phyloP scores from a whole-genome alignment of 495 filamentous ascomycete species.

The Penicillium paradoxum region DNA sequence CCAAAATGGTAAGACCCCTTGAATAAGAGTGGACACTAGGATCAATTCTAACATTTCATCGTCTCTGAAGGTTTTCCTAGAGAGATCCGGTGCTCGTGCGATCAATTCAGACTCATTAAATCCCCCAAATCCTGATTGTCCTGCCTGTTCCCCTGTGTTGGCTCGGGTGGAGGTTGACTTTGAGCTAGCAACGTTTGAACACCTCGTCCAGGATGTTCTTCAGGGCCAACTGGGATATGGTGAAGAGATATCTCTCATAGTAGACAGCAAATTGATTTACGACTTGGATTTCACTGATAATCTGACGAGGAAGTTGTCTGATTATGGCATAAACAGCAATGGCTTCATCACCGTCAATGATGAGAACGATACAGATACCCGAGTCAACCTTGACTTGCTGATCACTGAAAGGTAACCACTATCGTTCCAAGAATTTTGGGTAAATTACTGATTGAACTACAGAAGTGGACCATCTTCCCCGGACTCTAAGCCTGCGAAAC shows the following conservation, averaged over 20 bases:
- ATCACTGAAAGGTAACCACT: constrained; percentile 42
- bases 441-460: constrained; percentile 8
- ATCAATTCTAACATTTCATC: constrained; percentile 3
- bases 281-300: constrained; percentile 88
- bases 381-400: constrained; percentile 74
- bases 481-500: constrained; percentile 41
- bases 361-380: constrained; percentile 81
- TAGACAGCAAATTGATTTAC: constrained; percentile 69
- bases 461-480: constrained; percentile 28
- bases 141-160: constrained; percentile 72
- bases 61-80: constrained; percentile 66
- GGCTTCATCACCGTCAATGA: constrained; percentile 82
- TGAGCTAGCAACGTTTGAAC: constrained; percentile 69
- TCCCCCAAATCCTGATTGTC: constrained; percentile 73
- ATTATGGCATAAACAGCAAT: constrained; percentile 68
- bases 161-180: constrained; percentile 62
- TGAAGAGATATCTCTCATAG: constrained; percentile 75
- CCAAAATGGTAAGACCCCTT: constrained; percentile 45
- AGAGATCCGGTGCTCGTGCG: constrained; percentile 59
- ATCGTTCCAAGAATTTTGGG: background rate
- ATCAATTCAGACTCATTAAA: constrained; percentile 72
- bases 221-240: constrained; percentile 69
- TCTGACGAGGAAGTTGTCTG: constrained; percentile 66
- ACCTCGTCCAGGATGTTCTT: constrained; percentile 74
- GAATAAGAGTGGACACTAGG: background rate